Percentiles rank a stretch among this genome's conserved stretches.
phyloP scores from a whole-genome alignment of 2,329 filamentous ascomycete genomes.

The Beauveria bassiana region DNA sequence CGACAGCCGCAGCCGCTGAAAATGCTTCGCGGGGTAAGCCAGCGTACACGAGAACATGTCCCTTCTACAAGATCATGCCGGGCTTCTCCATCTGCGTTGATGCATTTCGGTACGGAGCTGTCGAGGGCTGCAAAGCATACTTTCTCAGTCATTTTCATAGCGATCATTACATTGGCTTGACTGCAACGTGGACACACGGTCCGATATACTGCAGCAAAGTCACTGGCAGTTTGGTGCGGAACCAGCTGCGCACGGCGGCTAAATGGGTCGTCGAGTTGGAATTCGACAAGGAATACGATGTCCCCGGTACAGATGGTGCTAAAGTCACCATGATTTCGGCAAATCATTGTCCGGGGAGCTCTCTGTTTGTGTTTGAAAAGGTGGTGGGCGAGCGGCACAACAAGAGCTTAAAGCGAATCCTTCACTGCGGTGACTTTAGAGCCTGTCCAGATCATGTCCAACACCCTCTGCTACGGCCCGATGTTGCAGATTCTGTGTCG shows the following conservation, averaged over 20 bases:
- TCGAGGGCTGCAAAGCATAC: conserved; percentile 87
- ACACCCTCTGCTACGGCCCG: conserved; percentile 74
- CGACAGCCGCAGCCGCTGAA: conserved; percentile 73
- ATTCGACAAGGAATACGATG: conserved; percentile 71
- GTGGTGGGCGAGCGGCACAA: conserved; percentile 51
- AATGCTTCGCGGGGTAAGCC: conserved; percentile 72
- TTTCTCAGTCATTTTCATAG: conserved; percentile 98
- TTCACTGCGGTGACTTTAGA: conserved; percentile 94
- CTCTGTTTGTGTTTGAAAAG: conserved; percentile 89
- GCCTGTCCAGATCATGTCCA: conserved; percentile 78
- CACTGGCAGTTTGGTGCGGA: conserved; percentile 80
- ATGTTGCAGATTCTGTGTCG: conserved; percentile 60
- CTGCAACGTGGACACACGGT: conserved; percentile 81
- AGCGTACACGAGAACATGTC: conserved; percentile 82
- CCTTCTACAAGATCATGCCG: conserved; percentile 97
- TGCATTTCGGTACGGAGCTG: conserved; percentile 89
- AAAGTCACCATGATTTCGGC: conserved; percentile 90
- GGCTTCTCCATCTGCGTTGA: conserved; percentile 91
- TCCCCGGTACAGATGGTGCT: conserved; percentile 76
- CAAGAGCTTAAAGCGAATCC: conserved; percentile 62
- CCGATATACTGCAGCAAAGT: conserved; percentile 95
- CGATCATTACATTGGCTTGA: conserved; percentile 91
- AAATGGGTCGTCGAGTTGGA: conserved; percentile 81
- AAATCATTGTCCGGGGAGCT: conserved; percentile 94
- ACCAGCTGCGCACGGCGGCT: conserved; percentile 76